phyloP scores from a whole-genome alignment of 768 basidiomycete species.

The Russula foetens region DNA sequence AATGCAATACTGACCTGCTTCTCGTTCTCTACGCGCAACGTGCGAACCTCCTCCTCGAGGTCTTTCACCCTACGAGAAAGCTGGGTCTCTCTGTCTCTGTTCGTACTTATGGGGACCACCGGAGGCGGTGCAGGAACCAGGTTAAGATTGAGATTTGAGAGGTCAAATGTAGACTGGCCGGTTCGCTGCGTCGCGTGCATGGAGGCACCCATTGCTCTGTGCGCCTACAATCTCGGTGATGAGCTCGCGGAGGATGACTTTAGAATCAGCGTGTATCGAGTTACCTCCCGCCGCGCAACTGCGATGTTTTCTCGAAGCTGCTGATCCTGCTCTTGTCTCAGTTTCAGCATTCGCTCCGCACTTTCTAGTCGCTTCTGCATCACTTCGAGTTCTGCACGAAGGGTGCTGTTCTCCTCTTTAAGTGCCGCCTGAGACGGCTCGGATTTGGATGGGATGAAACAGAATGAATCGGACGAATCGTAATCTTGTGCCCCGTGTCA shows the following conservation, averaged over 20 bases:
- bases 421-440: constrained; percentile 42
- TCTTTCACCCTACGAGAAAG: constrained; percentile 52
- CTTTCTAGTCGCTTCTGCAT: constrained; percentile 50
- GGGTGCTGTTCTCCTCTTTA: constrained; percentile 56
- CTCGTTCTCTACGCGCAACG: constrained; percentile 62
- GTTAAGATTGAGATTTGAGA: constrained; percentile 51
- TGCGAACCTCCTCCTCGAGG: constrained; percentile 69
- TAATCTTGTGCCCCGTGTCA: constrained; percentile 26
- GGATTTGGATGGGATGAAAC: constrained; percentile 55
- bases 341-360: constrained; percentile 54
- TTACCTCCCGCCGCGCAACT: constrained; percentile 59
- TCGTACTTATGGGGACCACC: constrained; percentile 47
- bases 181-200: constrained; percentile 40
- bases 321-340: constrained; percentile 71
- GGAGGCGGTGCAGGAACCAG: constrained; percentile 40
- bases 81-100: constrained; percentile 44
- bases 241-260: background rate
- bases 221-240: constrained; percentile 43
- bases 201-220: constrained; percentile 70
- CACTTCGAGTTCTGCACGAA: constrained; percentile 53
- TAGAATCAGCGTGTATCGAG: background rate
- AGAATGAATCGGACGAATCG: constrained; percentile 76
- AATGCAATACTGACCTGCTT: constrained; percentile 52
- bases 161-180: constrained; percentile 38
- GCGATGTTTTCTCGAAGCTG: constrained; percentile 76